Percentiles rank a stretch among this genome's conserved stretches.
phyloP scores from a whole-genome alignment of 208 protist species.

The Vickermania ingenoplastis region DNA sequence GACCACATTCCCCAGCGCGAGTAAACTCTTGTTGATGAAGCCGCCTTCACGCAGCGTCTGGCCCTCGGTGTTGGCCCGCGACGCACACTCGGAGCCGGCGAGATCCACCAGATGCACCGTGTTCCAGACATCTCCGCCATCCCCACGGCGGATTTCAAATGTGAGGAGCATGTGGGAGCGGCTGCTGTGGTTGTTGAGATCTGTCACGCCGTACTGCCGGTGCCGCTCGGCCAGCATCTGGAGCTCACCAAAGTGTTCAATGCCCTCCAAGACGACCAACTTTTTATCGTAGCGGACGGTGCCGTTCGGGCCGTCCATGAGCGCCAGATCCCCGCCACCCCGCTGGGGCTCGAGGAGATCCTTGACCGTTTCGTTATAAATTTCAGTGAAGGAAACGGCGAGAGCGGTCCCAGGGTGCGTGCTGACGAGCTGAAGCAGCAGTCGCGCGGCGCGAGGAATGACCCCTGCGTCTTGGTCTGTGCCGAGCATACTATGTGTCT shows the following conservation, averaged over 20 bases:
- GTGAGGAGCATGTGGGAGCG: slow-evolving; percentile 38
- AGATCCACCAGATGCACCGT: slow-evolving; percentile 91
- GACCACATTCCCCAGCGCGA: slow-evolving; percentile 87
- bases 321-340: slow-evolving; percentile 12
- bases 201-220: slow-evolving; percentile 79
- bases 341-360: slow-evolving; percentile 59
- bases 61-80: slow-evolving; percentile 78
- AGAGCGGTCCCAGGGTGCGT: slow-evolving; percentile 29
- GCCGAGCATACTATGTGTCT: slow-evolving; percentile 86
- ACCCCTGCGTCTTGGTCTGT: slow-evolving; percentile 33
- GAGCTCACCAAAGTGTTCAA: slow-evolving; percentile 57
- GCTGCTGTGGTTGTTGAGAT: slow-evolving; percentile 83
- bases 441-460: slow-evolving; percentile 34
- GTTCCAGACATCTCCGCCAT: slow-evolving; percentile 49
- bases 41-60: slow-evolving; percentile 42
- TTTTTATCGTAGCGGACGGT: slow-evolving; percentile 31
- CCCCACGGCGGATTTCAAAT: slow-evolving; percentile 27
- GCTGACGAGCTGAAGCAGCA: slow-evolving; percentile 52
- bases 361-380: slow-evolving; percentile 78
- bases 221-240: slow-evolving; percentile 56
- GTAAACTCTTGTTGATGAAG: slow-evolving; percentile 88
- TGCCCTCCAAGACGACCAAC: slow-evolving; percentile 41
- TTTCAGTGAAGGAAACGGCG: slow-evolving; percentile 74
- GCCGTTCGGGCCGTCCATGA: slow-evolving; percentile 39
- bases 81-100: slow-evolving; percentile 81